Base-by-base conservation (phyloP, 257 asterid species). In the Phtheirospermum japonicum region DNA sequence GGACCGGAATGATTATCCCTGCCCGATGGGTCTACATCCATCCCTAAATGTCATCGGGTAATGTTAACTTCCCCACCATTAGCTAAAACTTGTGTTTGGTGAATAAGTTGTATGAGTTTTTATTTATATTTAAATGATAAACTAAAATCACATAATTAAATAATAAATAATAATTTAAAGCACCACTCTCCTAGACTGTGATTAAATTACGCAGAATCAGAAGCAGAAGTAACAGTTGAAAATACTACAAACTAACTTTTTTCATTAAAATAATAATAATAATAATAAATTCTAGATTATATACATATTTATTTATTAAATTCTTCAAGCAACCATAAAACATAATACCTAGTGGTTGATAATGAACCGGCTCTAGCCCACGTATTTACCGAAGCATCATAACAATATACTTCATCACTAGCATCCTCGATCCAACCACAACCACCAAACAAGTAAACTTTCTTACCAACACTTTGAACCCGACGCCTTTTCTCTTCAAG, bases 371-470 rank as follows among this genome's bases (percentile, higher is more conserved):
- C 83, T 76, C 46, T 59, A 71, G 66, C 76, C 97, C 97, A 90
- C 23, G 45, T 52, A 62, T 76, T 82, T 17, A 40, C 36, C 11
- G 75, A 72, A 69, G 93, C 83, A 76, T 90, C 89, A 72, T 83
- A 87, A 56, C 83, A 72, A 66, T 70, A 85, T 37, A 77, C 90
- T 74, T 90, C 95, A 46, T 78, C 79, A 7, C 88, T 83, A 50
- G 93, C 85, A 73, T 85, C 92, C 75, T 82, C 90, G 55, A 75
- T 59, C 96, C 95, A 87, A 62, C 95, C 83, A 79, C 90, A 85
- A 59, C 97, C 97, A 71, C 97, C 97, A 10, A 85, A 70, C 71
- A 90, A 69, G 84, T 75, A 90, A 50, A 85, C 34, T 55, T 78
- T 85, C 77, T 69, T 82, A 42, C 88, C 74, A 69, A 51, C 43